Evolutionary conservation across 345 rosid genomes (phyloP).

Genomic region (Eucalyptus regnans): DNA sequence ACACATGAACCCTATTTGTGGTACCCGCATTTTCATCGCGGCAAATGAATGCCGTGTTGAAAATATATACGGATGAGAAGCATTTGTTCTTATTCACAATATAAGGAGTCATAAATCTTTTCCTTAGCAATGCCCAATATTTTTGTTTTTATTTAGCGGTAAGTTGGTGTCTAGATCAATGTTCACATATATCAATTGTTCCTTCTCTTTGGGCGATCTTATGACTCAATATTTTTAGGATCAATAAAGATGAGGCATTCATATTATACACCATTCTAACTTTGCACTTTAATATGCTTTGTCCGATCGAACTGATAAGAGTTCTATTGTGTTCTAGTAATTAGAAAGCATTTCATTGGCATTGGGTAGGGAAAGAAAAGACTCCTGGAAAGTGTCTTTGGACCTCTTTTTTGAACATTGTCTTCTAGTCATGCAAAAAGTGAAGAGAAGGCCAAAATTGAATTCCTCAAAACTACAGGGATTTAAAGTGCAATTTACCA

Average conservation of each 20-base stretch:
- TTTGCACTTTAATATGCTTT: neutral
- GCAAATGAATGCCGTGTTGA: neutral
- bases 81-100: neutral
- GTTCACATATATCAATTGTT: neutral
- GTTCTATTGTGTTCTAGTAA: neutral
- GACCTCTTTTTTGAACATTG: neutral
- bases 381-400: neutral
- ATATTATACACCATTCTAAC: neutral
- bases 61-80: neutral
- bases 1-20: neutral
- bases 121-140: neutral
- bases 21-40: neutral
- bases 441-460: neutral
- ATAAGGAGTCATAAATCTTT: neutral
- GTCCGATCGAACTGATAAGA: neutral
- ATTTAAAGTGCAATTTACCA: neutral
- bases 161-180: neutral
- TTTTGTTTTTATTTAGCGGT: neutral
- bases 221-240: neutral
- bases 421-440: neutral
- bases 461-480: neutral
- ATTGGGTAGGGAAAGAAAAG: neutral
- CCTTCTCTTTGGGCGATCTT: fast-evolving
- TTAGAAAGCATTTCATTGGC: neutral
- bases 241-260: neutral